Base-by-base conservation (phyloP, 2,329 filamentous ascomycete species). In the Helicocarpus griseus region DNA sequence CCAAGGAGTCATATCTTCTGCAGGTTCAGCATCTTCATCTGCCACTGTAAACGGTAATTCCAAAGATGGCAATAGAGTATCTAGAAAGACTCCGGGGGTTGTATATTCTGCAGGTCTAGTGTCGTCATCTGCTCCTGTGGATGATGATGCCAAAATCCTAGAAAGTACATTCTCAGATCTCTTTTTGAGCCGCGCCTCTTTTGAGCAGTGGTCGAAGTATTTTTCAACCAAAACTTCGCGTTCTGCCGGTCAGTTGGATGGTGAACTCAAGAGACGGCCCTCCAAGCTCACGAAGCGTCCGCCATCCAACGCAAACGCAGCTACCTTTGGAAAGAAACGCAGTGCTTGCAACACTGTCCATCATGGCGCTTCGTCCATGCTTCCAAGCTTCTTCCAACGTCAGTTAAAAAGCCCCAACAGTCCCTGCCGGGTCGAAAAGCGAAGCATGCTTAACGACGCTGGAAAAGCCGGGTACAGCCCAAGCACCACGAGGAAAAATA, bases 381-480 rank as follows among this genome's bases (percentile, higher is more conserved):
- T 52, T 6, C 22, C 41, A 31, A 54, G 26, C 11, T 51, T 48
- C 24, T 21, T 53, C 17, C 49, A 44, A 28, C 48, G 31, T 24
- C 56, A 54, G 26, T 44, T 54, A 28, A 56, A 52, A 19, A 44
- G 52, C 4, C 39, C 54, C 19, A 52, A 33, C 24, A 24, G 46
- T 9, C 53, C 38, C 19, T 48, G 47, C 29, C 53, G 53, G 24
- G 48, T 57, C 21, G 53, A 50, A 31, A 57, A 58, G 22, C 48
- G 50, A 7, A 55, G 46, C 14, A 43, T 31, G 9, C 48, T 51
- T 22, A 41, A 47, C 9, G 41, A 51, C 24, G 49, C 50, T 8
- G 50, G 46, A 33, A 53, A 53, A 31, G n/a, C 21, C 17, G 28
- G 33, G 21, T 24, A 38, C 28, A 14, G 49, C 28, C 31, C 14